phyloP scores from a whole-genome alignment of 192 early-diverging fungal genomes.

The Umbelopsis ramanniana region DNA sequence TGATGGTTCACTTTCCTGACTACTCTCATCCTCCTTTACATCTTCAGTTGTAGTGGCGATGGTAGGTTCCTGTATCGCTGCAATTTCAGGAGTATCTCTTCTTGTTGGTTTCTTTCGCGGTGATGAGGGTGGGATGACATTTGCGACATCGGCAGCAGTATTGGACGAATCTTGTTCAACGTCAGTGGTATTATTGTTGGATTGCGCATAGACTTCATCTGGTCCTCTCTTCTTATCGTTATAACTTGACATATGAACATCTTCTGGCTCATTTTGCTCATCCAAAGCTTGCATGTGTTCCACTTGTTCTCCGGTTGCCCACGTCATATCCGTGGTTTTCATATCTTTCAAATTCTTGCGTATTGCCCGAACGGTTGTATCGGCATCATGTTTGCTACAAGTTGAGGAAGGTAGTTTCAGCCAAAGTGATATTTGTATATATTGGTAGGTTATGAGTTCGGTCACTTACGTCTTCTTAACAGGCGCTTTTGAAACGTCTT shows the following conservation, averaged over 20 bases:
- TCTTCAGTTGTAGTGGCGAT: not conserved
- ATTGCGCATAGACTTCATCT: constrained; percentile 8
- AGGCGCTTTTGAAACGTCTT: constrained; percentile 26
- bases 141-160: not conserved
- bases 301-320: constrained; percentile 10
- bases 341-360: constrained; percentile 43
- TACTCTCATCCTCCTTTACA: not conserved
- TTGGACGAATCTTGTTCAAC: not conserved
- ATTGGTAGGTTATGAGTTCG: not conserved
- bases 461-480: constrained; percentile 40
- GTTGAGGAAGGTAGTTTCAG: not conserved
- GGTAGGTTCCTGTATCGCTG: not conserved
- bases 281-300: constrained; percentile 20
- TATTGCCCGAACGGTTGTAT: constrained; percentile 34
- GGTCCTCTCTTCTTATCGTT: constrained; percentile 24
- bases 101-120: constrained; percentile 21
- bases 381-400: constrained; percentile 37
- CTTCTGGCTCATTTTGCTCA: constrained; percentile 22
- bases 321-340: constrained; percentile 36
- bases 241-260: not conserved
- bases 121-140: not conserved
- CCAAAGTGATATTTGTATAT: not conserved
- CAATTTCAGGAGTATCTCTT: not conserved
- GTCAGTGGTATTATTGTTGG: constrained; percentile 4
- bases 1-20: not conserved